Evolutionary conservation across 2,329 filamentous ascomycete genomes (phyloP).

Genomic region (Fusarium torulosum): DNA sequence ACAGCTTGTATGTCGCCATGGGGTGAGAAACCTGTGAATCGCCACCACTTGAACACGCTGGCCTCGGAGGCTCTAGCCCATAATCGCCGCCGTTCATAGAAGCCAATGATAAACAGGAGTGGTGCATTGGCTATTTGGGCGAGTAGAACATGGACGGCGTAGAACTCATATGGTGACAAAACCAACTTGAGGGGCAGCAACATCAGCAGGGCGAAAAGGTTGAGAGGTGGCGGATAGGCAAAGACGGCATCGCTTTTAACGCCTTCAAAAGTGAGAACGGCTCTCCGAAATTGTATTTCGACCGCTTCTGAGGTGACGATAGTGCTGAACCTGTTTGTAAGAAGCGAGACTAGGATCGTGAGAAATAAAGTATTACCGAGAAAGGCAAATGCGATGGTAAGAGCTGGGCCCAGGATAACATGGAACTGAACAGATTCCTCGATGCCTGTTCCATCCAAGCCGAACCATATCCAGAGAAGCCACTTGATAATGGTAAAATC

Average conservation of each 20-base stretch:
- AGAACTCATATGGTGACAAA: constrained; percentile 72
- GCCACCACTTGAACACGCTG: constrained; percentile 43
- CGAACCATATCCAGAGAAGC: constrained; percentile 84
- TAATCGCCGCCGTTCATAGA: constrained; percentile 64
- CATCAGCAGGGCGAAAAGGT: constrained; percentile 71
- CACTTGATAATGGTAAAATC: constrained; percentile 74
- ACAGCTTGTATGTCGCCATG: constrained; percentile 71
- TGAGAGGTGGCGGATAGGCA: constrained; percentile 76
- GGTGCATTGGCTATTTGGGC: constrained; percentile 73
- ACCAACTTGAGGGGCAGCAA: constrained; percentile 74
- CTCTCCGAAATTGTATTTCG: constrained; percentile 77
- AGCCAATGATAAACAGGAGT: constrained; percentile 68
- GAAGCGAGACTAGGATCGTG: constrained; percentile 75
- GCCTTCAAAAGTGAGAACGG: constrained; percentile 77
- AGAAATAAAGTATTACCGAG: constrained; percentile 77
- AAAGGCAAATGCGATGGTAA: constrained; percentile 79
- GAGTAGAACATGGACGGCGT: constrained; percentile 75
- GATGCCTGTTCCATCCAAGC: constrained; percentile 71
- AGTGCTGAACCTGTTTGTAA: constrained; percentile 76
- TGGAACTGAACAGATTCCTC: constrained; percentile 68
- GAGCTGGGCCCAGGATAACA: constrained; percentile 72
- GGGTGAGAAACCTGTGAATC: constrained; percentile 62
- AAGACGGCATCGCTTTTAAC: constrained; percentile 79
- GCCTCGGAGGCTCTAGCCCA: neutral
- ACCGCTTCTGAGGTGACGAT: constrained; percentile 74